Conservation (phyloP, 1,139 yeast genomes). For the Sugiyamaella grinbergsii region DNA sequence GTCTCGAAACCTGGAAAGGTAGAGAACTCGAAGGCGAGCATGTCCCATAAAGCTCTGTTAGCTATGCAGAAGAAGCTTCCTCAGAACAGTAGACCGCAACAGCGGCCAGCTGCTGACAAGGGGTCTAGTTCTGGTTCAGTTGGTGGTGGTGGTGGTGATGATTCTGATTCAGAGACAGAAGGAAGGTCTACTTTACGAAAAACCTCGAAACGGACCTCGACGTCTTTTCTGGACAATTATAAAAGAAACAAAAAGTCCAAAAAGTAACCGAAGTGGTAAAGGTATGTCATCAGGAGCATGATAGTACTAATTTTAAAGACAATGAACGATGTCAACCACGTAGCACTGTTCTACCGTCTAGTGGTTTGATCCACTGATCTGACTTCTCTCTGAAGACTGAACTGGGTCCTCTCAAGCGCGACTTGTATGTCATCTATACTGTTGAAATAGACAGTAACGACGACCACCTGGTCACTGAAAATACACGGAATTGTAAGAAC, state of each 20-base stretch:
- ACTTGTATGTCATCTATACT: too few relatives aligned
- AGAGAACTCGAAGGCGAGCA: neutral
- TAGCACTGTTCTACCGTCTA: too few relatives aligned
- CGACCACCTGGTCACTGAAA: too few relatives aligned
- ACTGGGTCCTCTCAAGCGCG: too few relatives aligned
- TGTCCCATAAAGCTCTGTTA: constrained; percentile 18
- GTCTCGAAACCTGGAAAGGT: constrained; percentile 2
- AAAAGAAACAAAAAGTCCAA: constrained; percentile 28
- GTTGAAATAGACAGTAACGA: too few relatives aligned
- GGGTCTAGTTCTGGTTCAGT: too few relatives aligned
- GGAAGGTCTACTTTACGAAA: constrained; percentile 18
- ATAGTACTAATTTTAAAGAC: too few relatives aligned
- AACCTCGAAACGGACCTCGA: constrained; percentile 17
- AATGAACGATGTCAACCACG: too few relatives aligned
- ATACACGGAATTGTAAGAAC: too few relatives aligned
- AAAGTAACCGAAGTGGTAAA: neutral
- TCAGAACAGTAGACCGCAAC: neutral
- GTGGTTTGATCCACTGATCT: too few relatives aligned
- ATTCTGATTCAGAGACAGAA: constrained; percentile 23
- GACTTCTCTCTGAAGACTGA: too few relatives aligned
- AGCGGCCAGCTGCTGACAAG: neutral
- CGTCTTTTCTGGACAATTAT: constrained; percentile 29
- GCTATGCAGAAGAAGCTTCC: constrained; percentile 18
- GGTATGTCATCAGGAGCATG: too few relatives aligned
- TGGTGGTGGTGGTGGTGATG: constrained; percentile 2